Base-by-base conservation (phyloP, 2,329 filamentous ascomycete species). In the Diaporthe ilicicola region DNA sequence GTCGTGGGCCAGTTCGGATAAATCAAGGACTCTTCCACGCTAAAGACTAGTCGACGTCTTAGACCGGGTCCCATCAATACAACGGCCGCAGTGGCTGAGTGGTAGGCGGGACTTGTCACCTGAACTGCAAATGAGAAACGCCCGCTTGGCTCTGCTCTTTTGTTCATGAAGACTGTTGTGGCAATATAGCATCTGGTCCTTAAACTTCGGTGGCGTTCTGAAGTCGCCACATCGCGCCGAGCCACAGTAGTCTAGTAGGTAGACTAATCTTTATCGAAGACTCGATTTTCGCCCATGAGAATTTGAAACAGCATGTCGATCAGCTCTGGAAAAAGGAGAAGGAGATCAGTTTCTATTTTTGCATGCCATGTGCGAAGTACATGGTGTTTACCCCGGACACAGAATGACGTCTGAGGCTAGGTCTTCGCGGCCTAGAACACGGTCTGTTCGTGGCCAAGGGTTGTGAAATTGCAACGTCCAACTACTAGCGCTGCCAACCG, bases 351-450 rank as follows among this genome's bases (percentile, higher is more conserved):
- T 48, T 19, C 27, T 19, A 17, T n/a, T 62, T 34, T 48, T 44
- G 8, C n/a, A n/a, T 61, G 27, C 39, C 39, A 34, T 62, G 56
- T 46, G 29, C 59, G 19, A 48, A 50, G 59, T 39, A 62, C 32
- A 5, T 9, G 4, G 32, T 34, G 9, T 9, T 5, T 34, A 9
- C 59, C 59, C 59, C 42, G 19, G 59, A 15, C 19, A 34, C 13
- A 48, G 17, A 37, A 62, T 62, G 59, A 62, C 59, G 59, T 62
- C 42, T 62, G 44, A 34, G 9, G 42, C 59, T 24, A 48, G 59
- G 27, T 62, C 42, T 24, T 24, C 46, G 19, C 42, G 59, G 59
- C 59, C 59, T 62, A 48, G 59, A 62, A 62, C 59, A 62, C 29
- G 59, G 42, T 62, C 59, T 62, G 32, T 48, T 62, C n/a, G 42